Conservation (phyloP, 345 rosid genomes). For the Dimocarpus longan region DNA sequence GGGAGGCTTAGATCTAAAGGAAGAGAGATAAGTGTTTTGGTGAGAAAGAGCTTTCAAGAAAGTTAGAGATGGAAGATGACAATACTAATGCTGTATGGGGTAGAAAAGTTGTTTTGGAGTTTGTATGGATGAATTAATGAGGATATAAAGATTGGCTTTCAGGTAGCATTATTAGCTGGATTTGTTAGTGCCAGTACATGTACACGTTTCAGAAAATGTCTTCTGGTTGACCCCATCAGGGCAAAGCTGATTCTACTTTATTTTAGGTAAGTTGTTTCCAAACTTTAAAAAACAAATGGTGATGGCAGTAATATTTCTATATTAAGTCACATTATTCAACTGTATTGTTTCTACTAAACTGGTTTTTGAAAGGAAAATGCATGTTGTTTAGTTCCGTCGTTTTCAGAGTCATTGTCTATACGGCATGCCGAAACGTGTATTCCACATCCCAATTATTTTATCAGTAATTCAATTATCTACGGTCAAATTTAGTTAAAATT, state of each 20-base stretch:
- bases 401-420: conserved; percentile 6
- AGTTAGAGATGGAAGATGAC: conserved; percentile 43
- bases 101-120: conserved; percentile 1
- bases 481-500: background rate
- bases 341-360: background rate
- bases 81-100: conserved; percentile 25
- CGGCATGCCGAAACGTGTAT: background rate
- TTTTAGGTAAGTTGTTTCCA: too few species aligned
- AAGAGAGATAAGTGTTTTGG: conserved; percentile 31
- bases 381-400: background rate
- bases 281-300: background rate
- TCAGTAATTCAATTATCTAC: background rate
- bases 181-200: background rate
- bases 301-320: background rate
- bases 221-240: background rate
- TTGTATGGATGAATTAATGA: background rate
- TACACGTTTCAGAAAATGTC: background rate
- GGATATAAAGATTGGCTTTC: background rate
- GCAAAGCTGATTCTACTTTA: too few species aligned
- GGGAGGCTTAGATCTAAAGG: conserved; percentile 17
- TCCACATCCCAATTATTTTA: background rate
- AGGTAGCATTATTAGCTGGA: background rate
- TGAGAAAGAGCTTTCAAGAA: conserved; percentile 59
- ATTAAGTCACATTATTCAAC: background rate
- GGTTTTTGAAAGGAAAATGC: background rate